Base-by-base conservation (phyloP, 305 asterid genomes). In the Stenogyne calaminthoides region DNA sequence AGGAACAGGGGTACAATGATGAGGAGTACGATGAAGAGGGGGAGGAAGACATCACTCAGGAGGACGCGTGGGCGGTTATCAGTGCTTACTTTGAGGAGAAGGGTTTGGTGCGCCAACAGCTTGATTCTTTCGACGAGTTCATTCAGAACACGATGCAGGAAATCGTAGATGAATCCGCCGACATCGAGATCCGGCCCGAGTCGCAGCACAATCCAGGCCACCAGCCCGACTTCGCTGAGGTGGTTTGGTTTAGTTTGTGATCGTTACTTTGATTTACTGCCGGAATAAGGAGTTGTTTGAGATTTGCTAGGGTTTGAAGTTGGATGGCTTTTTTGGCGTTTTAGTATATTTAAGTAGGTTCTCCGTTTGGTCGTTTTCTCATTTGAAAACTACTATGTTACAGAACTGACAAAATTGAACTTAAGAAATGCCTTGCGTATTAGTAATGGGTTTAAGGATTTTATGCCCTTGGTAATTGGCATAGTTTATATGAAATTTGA, bases 61-160 rank as follows among this genome's bases (percentile, higher is more conserved):
- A 95, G 67, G 99, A 95, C 36, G 98, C 99, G 3, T 95, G 99
- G 99, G 90, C 99, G 0, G 99, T 95, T 0, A 95, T 95, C 73
- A 95, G 99, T 64, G 98, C 99, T 29, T 95, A 92, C 71, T 95
- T 95, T 37, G 99, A 95, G 76, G 98, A 90, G 80, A 95, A 95
- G 73, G 99, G 99, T 61, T 76, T 95, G 76, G 99, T 95, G 68
- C 87, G 99, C 2, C 99, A 95, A 62, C 99, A 95, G 74, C 85
- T 95, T 7, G 99, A 95, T 62, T 95, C 99, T 0, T 95, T 95
- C 81, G 99, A 95, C 46, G 99, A 95, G 86, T 95, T 95, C 67
- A 95, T 95, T 60, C 96, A 92, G 85, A 95, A 95, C 69, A 95
- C 98, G 9, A 95, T 95, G 99, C 99, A 95, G 55, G 99, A 95